Base-by-base conservation (phyloP, 768 basidiomycete species). In the Solioccasus polychromus region DNA sequence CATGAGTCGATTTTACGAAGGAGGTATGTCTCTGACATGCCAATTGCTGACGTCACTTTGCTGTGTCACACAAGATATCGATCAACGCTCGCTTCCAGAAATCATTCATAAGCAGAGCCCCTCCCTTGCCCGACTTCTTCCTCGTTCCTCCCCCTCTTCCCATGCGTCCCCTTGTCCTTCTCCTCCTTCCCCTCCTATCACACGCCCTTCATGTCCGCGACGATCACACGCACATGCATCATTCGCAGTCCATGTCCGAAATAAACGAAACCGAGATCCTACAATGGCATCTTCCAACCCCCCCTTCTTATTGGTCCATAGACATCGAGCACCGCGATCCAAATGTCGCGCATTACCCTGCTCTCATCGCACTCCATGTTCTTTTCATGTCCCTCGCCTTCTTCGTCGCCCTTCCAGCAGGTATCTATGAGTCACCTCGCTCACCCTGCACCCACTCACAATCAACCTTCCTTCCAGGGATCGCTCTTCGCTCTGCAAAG, bases 251-350 rank as follows among this genome's bases (percentile, higher is more conserved):
- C 12, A 52, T 80, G 20, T 52, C 73, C n/a, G 69, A 76, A 48
- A 71, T 94, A 44, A 89, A 94, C 63, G 92, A 93, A 61, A 85
- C 87, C 0, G 80, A 85, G 43, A 68, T 92, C 38, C 69, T 79
- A 25, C 61, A 78, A 52, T 67, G 70, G 44, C 90, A 93, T 61
- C 61, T 71, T 1, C 82, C 83, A 0, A 87, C 85, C 0, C 88
- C 88, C 0, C 80, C 83, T 0, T 92, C 90, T 3, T 95, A 92
- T 64, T 91, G 81, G 65, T 82, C 86, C 12, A 77, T 85, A 52
- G 92, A 94, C 63, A 77, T 83, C 61, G 81, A 86, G 28, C 72
- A 76, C 39, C 63, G 60, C 7, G 76, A 72, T 45, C 59, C 66
- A 8, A 65, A 65, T 18, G 65, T 70, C 24, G 50, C 68, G 20